Percentiles rank a stretch among this genome's conserved stretches.
phyloP scores from a whole-genome alignment of 2,329 filamentous ascomycete genomes.

The Septoria linicola region DNA sequence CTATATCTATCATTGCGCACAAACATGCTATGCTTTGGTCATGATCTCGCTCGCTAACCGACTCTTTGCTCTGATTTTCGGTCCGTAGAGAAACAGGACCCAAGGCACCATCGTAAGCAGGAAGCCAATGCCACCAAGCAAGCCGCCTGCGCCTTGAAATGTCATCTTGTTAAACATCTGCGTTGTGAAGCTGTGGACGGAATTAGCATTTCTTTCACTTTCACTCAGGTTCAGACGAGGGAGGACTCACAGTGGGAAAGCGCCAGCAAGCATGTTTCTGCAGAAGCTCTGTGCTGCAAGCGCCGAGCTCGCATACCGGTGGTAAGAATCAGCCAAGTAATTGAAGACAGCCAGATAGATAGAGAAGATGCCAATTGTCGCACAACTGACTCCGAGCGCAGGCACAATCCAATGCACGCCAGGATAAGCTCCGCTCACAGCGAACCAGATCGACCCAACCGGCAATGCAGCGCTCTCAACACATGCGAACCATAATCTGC shows the following conservation, averaged over 20 bases:
- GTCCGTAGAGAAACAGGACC: conserved; percentile 77
- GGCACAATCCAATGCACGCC: conserved; percentile 71
- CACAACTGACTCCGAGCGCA: conserved; percentile 66
- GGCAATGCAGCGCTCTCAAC: conserved; percentile 73
- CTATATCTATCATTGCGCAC: neutral
- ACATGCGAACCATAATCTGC: conserved; percentile 79
- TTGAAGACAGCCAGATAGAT: conserved; percentile 91
- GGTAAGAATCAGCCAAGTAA: conserved; percentile 86
- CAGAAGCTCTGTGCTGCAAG: conserved; percentile 84
- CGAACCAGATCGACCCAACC: conserved; percentile 76
- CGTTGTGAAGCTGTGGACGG: conserved; percentile 54
- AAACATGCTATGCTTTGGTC: neutral
- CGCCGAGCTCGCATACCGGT: conserved; percentile 79
- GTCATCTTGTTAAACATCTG: conserved; percentile 72
- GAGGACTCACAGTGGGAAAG: conserved; percentile 64
- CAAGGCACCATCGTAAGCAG: conserved; percentile 79
- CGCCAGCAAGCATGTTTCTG: conserved; percentile 76
- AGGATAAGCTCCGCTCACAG: conserved; percentile 62
- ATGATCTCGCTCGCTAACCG: conserved; percentile 61
- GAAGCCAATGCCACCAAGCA: conserved; percentile 70
- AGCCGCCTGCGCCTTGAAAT: conserved; percentile 66
- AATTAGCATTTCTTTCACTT: conserved; percentile 5
- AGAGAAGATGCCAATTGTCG: conserved; percentile 81
- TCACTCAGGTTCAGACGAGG: neutral
- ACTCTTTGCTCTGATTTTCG: conserved; percentile 70